These are phyloP conservation scores for Marasmius tenuissimus DNA, from an alignment of 1,284 basidiomycete species.

Conservation along the genomic window DNA sequence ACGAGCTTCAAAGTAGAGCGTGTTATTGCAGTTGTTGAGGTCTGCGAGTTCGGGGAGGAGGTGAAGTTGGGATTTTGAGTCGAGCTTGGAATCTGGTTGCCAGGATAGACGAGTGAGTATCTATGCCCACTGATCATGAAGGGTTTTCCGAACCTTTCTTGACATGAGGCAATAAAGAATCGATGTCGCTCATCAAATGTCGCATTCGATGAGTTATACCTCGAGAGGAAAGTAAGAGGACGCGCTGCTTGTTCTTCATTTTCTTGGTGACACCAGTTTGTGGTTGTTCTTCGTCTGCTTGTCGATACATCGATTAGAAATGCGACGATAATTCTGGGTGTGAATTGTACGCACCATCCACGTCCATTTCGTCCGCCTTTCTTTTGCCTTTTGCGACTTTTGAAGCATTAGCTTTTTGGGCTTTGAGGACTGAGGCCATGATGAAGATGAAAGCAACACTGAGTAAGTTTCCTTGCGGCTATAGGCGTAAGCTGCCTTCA, in stretches of 20 bases:
- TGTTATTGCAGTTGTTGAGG: conserved; percentile 97
- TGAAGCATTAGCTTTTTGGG: conserved; percentile 57
- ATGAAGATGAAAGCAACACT: neutral
- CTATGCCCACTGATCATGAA: neutral
- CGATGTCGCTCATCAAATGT: conserved; percentile 95
- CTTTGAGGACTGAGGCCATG: conserved; percentile 72
- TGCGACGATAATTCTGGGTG: neutral
- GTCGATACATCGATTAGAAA: neutral
- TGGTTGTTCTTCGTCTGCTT: conserved; percentile 24
- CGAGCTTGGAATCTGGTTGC: conserved; percentile 86
- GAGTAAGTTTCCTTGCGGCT: neutral
- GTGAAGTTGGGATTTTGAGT: conserved; percentile 94
- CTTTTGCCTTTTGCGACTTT: conserved; percentile 61
- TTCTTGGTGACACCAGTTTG: conserved; percentile 43
- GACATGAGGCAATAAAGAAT: conserved; percentile 88
- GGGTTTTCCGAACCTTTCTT: conserved; percentile 80
- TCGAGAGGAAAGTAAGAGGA: conserved; percentile 89
- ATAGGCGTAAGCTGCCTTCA: neutral
- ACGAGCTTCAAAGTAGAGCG: conserved; percentile 96
- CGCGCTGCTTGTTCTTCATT: conserved; percentile 82
- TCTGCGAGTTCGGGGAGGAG: conserved; percentile 97
- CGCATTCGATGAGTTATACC: conserved; percentile 97
- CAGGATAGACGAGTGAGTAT: neutral
- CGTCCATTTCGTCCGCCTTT: conserved; percentile 63
- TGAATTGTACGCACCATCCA: conserved; percentile 30